Percentiles rank a stretch among this genome's conserved stretches.
phyloP scores from a whole-genome alignment of 805 yeast genomes.

The Candida sphagnicola region DNA sequence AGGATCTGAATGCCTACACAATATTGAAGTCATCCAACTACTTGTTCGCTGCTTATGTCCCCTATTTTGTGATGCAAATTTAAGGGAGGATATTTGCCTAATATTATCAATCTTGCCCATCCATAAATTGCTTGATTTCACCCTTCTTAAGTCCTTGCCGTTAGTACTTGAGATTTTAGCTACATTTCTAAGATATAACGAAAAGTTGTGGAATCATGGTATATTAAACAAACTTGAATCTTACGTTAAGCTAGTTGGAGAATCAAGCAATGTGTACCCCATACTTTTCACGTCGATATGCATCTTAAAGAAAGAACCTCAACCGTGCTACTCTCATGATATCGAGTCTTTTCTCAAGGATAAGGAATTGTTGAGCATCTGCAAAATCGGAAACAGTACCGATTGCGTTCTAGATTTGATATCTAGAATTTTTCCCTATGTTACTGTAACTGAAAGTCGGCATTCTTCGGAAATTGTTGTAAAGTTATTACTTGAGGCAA shows the following conservation, averaged over 20 bases:
- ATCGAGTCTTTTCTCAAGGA: slow-evolving; percentile 12
- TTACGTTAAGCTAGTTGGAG: not conserved
- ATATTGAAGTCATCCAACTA: slow-evolving; percentile 16
- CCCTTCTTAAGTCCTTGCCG: slow-evolving; percentile 7
- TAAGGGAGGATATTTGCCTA: slow-evolving; percentile 21
- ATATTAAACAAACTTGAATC: not conserved
- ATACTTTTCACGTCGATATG: not conserved
- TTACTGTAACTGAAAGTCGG: slow-evolving; percentile 2
- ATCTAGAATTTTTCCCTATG: slow-evolving; percentile 7
- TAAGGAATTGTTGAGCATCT: slow-evolving; percentile 6
- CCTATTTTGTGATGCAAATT: slow-evolving; percentile 11
- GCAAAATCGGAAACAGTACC: not conserved
- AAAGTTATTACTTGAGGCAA: slow-evolving; percentile 5
- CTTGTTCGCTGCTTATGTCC: slow-evolving; percentile 16
- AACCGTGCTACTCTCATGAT: not conserved
- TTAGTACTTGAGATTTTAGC: slow-evolving; percentile 9
- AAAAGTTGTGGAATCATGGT: not conserved
- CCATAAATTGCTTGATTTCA: slow-evolving; percentile 4
- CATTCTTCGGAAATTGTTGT: slow-evolving; percentile 6
- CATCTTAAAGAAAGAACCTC: not conserved
- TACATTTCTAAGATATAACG: not conserved
- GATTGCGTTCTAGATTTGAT: slow-evolving; percentile 1
- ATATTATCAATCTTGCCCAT: slow-evolving; percentile 17
- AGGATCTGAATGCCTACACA: slow-evolving; percentile 13
- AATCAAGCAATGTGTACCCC: not conserved